These are phyloP conservation scores for Emergomyces orientalis DNA, from an alignment of 2,329 filamentous ascomycete genomes.

Conservation along the genomic window DNA sequence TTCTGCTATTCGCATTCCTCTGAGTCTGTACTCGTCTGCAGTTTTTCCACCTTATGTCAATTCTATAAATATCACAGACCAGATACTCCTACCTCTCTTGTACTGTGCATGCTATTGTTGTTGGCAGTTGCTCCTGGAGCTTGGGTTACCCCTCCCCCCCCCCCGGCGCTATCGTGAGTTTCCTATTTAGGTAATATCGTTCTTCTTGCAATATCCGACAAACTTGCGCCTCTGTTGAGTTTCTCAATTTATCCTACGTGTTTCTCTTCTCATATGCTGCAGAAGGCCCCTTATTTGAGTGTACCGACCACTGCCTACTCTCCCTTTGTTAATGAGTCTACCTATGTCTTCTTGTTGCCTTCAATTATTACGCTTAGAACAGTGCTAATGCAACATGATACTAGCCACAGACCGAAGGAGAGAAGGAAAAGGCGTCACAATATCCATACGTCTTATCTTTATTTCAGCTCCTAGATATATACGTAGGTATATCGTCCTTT, in stretches of 20 bases:
- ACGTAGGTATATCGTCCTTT: neutral
- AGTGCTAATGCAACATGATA: neutral
- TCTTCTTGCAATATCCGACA: neutral
- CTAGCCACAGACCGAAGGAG: no score
- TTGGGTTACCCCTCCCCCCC: neutral
- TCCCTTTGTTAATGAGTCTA: neutral
- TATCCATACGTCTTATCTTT: neutral
- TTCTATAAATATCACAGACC: neutral
- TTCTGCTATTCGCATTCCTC: neutral
- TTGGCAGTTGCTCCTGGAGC: neutral
- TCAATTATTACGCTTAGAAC: neutral
- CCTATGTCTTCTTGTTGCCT: neutral
- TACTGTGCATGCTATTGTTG: neutral
- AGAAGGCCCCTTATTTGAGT: neutral
- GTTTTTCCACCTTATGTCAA: neutral
- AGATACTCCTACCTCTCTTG: neutral
- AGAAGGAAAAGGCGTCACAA: neutral
- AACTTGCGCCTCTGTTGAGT: neutral
- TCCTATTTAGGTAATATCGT: neutral
- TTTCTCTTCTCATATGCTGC: neutral
- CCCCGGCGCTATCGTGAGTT: neutral
- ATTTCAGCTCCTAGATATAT: neutral
- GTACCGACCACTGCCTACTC: neutral
- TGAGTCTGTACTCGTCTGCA: neutral
- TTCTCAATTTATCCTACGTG: neutral